Percentiles rank a stretch among this genome's conserved stretches.
Evolutionary conservation across 23 red algal species (phyloP).

Genomic region (Gracilariopsis chorda): DNA sequence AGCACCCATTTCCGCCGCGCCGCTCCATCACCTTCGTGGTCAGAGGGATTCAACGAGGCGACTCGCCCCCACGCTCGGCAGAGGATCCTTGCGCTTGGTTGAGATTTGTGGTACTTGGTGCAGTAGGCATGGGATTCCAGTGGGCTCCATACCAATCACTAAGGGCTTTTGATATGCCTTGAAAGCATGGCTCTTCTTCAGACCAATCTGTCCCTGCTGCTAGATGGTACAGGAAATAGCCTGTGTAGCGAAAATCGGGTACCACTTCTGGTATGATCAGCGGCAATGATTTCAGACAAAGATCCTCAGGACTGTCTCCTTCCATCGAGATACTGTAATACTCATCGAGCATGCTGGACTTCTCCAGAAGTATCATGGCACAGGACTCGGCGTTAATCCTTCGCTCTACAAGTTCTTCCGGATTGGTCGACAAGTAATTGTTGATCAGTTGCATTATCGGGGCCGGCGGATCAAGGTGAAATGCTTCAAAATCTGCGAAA

Average conservation of each 20-base stretch:
- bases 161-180: constrained; percentile 33
- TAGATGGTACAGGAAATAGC: constrained; percentile 48
- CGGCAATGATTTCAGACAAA: constrained; percentile 8
- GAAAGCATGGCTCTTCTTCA: constrained; percentile 42
- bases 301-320: not conserved
- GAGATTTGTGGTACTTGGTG: not conserved
- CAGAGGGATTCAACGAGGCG: not conserved
- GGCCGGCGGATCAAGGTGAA: constrained; percentile 19
- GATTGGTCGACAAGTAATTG: not conserved
- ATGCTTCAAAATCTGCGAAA: constrained; percentile 57
- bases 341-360: constrained; percentile 53
- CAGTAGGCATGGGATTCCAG: constrained; percentile 19
- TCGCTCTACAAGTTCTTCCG: not conserved
- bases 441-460: constrained; percentile 37
- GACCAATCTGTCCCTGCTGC: constrained; percentile 60
- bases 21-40: not conserved
- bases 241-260: constrained; percentile 24
- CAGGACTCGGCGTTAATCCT: constrained; percentile 52
- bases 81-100: not conserved
- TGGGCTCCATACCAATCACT: constrained; percentile 48
- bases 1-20: constrained; percentile 44
- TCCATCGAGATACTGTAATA: constrained; percentile 41
- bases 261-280: constrained; percentile 31
- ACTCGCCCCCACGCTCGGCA: not conserved
- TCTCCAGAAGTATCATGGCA: constrained; percentile 49